Conservation (phyloP, 345 rosid species). For the Lepidium sativum region DNA sequence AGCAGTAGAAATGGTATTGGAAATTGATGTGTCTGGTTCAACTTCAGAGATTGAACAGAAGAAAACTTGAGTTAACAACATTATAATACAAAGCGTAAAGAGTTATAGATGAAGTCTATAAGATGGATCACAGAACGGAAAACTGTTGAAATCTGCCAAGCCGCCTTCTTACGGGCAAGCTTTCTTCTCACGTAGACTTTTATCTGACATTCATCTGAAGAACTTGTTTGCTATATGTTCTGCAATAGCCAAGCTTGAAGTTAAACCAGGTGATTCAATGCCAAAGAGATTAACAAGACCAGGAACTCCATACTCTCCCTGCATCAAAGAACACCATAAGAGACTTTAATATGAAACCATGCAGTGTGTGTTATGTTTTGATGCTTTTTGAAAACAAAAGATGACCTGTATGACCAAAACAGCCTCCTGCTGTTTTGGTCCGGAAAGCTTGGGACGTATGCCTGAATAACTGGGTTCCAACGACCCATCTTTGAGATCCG, state of each 20-base stretch:
- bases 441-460: constrained; percentile 75
- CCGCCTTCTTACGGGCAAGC: not conserved
- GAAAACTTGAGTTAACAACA: not conserved
- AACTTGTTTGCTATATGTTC: constrained; percentile 58
- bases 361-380: not conserved
- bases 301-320: constrained; percentile 83
- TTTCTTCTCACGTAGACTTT: not conserved
- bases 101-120: not conserved
- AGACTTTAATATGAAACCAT: not conserved
- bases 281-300: constrained; percentile 91
- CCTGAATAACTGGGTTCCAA: constrained; percentile 78
- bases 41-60: not conserved
- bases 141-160: not conserved
- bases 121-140: not conserved
- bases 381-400: not conserved
- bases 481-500: constrained; percentile 60
- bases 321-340: constrained; percentile 12
- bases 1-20: not conserved
- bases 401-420: constrained; percentile 83
- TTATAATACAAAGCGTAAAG: not conserved
- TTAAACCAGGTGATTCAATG: constrained; percentile 92
- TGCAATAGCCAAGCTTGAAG: constrained; percentile 90
- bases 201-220: constrained; percentile 15
- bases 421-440: constrained; percentile 53
- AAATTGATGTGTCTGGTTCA: not conserved